A percentile compares a stretch with the other conserved stretches of the same genome.
These are phyloP conservation scores for Solanum hybrid DNA, from an alignment of 305 asterid species.

Conservation along the genomic window DNA sequence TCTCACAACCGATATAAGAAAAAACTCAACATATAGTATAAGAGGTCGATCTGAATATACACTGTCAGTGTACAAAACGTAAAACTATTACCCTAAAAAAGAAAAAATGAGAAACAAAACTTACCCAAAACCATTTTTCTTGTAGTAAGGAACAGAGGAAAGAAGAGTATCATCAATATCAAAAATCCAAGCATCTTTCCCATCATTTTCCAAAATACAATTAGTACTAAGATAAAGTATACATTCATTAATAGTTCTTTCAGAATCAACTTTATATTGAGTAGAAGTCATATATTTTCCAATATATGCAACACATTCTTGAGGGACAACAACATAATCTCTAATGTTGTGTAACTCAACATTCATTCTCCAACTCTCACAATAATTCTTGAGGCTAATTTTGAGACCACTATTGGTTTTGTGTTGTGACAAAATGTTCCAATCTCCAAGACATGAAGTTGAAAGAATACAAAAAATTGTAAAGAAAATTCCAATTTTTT, in stretches of 20 bases:
- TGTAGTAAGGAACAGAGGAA: constrained; percentile 60
- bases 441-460: constrained; percentile 34
- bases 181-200: constrained; percentile 52
- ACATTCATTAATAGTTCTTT: constrained; percentile 44
- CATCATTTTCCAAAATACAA: constrained; percentile 46
- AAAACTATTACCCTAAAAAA: neutral
- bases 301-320: constrained; percentile 47
- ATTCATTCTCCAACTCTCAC: constrained; percentile 76
- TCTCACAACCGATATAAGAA: no score
- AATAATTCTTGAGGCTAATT: constrained; percentile 54
- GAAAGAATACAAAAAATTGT: constrained; percentile 19
- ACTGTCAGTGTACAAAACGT: neutral
- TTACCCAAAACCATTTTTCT: constrained; percentile 63
- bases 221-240: constrained; percentile 32
- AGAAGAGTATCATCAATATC: constrained; percentile 71
- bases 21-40: neutral
- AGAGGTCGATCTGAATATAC: neutral
- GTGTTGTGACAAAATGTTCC: constrained; percentile 46
- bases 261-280: constrained; percentile 57
- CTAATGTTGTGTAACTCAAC: constrained; percentile 56
- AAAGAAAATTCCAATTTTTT: constrained; percentile 13
- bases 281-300: constrained; percentile 60
- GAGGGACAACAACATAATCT: constrained; percentile 48
- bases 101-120: neutral
- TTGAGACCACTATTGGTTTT: constrained; percentile 19